phyloP scores from a whole-genome alignment of 352 stramenopile genomes.

The Phytophthora palmivora region DNA sequence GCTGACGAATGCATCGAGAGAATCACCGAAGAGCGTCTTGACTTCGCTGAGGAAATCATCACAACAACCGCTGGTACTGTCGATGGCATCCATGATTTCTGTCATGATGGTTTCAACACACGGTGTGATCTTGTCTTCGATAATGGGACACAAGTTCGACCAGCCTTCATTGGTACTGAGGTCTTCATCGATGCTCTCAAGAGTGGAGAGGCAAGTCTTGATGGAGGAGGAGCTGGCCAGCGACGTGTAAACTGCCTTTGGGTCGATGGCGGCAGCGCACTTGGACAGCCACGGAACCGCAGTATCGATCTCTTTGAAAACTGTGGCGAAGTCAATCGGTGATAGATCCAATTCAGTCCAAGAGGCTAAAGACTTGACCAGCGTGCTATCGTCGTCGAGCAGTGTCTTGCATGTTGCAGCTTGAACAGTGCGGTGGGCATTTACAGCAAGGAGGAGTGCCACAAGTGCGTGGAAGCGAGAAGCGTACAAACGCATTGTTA shows the following conservation, averaged over 20 bases:
- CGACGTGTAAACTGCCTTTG: conserved; percentile 26
- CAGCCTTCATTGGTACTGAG: conserved; percentile 7
- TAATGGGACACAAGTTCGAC: conserved; percentile 34
- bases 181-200: conserved; percentile 16
- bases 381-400: conserved; percentile 7
- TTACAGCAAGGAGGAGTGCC: background rate
- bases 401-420: conserved; percentile 28
- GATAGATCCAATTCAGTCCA: conserved; percentile 5
- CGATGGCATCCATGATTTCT: conserved; percentile 38
- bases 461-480: conserved; percentile 7
- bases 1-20: conserved; percentile 19
- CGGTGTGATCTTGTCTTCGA: conserved; percentile 40
- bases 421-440: background rate
- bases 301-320: conserved; percentile 37
- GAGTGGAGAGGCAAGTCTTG: conserved; percentile 32
- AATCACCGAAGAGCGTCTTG: conserved; percentile 39
- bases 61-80: conserved; percentile 43
- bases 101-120: conserved; percentile 38
- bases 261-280: conserved; percentile 47
- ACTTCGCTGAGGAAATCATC: conserved; percentile 47
- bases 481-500: conserved; percentile 10
- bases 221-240: conserved; percentile 22
- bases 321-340: conserved; percentile 13
- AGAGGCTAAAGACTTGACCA: conserved; percentile 2
- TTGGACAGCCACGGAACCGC: conserved; percentile 49